Conservation (phyloP, 805 yeast species). For the Teunomyces aglyptinius region DNA sequence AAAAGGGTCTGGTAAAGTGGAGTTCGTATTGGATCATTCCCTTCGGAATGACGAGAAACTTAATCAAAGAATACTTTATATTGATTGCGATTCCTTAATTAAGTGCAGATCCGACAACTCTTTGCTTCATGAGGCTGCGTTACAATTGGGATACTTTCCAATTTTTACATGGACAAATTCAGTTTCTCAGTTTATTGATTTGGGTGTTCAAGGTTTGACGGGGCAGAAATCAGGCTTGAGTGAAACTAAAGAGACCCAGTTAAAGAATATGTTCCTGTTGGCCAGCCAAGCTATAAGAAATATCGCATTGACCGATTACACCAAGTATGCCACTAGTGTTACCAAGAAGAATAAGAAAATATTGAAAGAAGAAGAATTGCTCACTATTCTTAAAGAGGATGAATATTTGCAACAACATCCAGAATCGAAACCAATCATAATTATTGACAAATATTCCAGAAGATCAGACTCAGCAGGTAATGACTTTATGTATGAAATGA, state of each 20-base stretch:
- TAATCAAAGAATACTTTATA: slow-evolving; percentile 50
- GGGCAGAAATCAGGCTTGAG: slow-evolving; percentile 92
- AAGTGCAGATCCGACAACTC: slow-evolving; percentile 73
- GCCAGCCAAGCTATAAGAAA: slow-evolving; percentile 72
- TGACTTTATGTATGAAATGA: slow-evolving; percentile 63
- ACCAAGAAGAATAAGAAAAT: slow-evolving; percentile 17
- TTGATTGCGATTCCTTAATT: slow-evolving; percentile 77
- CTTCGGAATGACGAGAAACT: slow-evolving; percentile 49
- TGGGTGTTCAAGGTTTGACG: slow-evolving; percentile 84
- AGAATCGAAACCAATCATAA: slow-evolving; percentile 79
- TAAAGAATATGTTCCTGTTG: slow-evolving; percentile 73
- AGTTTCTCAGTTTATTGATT: slow-evolving; percentile 73
- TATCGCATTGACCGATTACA: slow-evolving; percentile 42
- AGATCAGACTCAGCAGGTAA: slow-evolving; percentile 49
- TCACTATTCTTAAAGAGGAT: slow-evolving; percentile 59
- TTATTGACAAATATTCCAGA: slow-evolving; percentile 69
- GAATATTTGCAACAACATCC: slow-evolving; percentile 85
- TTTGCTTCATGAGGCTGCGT: slow-evolving; percentile 66
- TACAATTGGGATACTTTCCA: slow-evolving; percentile 86
- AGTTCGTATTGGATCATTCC: slow-evolving; percentile 67
- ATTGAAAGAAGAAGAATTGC: slow-evolving; percentile 21
- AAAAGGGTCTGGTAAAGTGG: slow-evolving; percentile 90
- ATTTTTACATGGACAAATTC: slow-evolving; percentile 90
- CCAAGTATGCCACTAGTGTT: slow-evolving; percentile 24
- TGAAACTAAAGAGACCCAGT: slow-evolving; percentile 77